Evolutionary conservation across 495 filamentous ascomycete species (phyloP).

Genomic region (Talaromyces wortmannii): DNA sequence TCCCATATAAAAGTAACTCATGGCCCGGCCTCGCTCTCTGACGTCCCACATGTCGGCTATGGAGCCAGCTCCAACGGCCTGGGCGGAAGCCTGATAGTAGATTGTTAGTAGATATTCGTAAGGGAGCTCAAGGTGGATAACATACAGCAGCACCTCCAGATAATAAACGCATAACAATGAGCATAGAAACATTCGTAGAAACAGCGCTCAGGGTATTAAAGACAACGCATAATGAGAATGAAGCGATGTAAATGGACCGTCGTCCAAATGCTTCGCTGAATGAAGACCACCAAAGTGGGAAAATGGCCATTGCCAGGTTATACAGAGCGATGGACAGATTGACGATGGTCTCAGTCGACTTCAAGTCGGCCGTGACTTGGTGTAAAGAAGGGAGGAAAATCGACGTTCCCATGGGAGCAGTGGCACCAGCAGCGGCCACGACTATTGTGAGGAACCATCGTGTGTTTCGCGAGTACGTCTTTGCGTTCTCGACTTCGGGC

Average conservation of each 20-base stretch:
- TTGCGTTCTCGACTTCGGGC: conserved; percentile 75
- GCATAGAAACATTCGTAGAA: conserved; percentile 71
- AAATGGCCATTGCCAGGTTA: conserved; percentile 86
- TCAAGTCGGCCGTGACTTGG: conserved; percentile 58
- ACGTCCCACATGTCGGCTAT: conserved; percentile 90
- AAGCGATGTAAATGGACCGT: conserved; percentile 77
- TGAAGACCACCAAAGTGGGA: conserved; percentile 90
- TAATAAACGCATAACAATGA: conserved; percentile 77
- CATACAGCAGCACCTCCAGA: conserved; percentile 64
- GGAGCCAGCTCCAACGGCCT: conserved; percentile 88
- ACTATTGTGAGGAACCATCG: conserved; percentile 87
- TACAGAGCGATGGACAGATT: conserved; percentile 83
- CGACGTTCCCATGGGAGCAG: conserved; percentile 77
- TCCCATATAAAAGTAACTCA: conserved; percentile 89
- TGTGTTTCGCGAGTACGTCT: conserved; percentile 58
- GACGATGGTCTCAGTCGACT: conserved; percentile 61
- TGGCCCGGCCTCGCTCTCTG: conserved; percentile 74
- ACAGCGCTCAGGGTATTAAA: conserved; percentile 70
- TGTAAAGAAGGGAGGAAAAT: conserved; percentile 77
- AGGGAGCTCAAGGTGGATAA: background rate
- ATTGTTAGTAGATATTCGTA: background rate
- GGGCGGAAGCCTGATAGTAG: conserved; percentile 56
- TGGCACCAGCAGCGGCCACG: conserved; percentile 66
- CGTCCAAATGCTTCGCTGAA: conserved; percentile 82
- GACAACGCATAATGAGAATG: conserved; percentile 73